These are phyloP conservation scores for Vachellia collinsii DNA, from an alignment of 306 rosid species.

Conservation along the genomic window DNA sequence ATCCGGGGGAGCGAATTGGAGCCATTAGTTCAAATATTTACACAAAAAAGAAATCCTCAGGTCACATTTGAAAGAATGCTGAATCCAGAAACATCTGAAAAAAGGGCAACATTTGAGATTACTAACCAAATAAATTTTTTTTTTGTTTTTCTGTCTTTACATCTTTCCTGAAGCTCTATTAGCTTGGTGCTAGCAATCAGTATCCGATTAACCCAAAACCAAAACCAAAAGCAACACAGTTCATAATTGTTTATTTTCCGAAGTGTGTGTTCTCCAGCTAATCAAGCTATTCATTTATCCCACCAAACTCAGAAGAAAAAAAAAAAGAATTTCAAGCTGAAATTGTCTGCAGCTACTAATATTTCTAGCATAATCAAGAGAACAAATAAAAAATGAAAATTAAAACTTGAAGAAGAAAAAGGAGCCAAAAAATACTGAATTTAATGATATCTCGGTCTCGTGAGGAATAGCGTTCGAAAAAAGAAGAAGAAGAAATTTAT, in stretches of 20 bases:
- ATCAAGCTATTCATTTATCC: not conserved
- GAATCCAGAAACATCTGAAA: slow-evolving; percentile 10
- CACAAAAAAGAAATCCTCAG: slow-evolving; percentile 34
- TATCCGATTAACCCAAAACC: not conserved
- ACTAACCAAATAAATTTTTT: not conserved
- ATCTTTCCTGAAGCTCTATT: not conserved
- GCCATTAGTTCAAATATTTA: slow-evolving; percentile 50
- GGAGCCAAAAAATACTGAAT: not conserved
- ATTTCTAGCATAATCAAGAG: not conserved
- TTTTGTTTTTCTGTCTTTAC: not conserved
- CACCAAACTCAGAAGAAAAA: not conserved
- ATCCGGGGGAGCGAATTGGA: slow-evolving; percentile 77
- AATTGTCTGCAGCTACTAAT: not conserved
- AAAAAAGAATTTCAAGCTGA: not conserved
- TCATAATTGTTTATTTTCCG: not conserved
- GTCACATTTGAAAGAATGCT: slow-evolving; percentile 34
- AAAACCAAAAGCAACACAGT: not conserved
- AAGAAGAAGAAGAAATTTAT: not conserved
- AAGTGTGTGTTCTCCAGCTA: not conserved
- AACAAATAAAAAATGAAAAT: not conserved
- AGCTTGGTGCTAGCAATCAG: not conserved
- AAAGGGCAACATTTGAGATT: not conserved
- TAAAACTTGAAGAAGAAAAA: not conserved
- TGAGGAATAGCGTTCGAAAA: not conserved
- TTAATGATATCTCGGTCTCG: not conserved